phyloP scores from a whole-genome alignment of 1,284 basidiomycete genomes.

The Cystobasidium sp. region DNA sequence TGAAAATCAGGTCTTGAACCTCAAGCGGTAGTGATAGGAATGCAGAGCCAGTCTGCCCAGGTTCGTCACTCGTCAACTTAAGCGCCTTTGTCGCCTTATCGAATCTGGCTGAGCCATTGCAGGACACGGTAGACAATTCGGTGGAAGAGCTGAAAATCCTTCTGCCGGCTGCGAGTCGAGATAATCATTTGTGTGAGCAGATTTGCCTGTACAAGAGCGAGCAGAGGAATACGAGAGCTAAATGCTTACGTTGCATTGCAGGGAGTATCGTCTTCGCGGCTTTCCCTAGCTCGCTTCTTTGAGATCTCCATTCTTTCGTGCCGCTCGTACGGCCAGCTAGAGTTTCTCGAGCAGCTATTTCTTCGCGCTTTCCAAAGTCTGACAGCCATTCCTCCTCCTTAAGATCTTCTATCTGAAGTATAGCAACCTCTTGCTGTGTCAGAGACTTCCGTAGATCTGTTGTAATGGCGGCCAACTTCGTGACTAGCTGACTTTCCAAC shows the following conservation, averaged over 20 bases:
- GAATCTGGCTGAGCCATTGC: conserved; percentile 7
- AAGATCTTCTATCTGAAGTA: conserved; percentile 14
- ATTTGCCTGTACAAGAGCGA: neutral
- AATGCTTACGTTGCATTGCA: neutral
- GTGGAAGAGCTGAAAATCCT: no score
- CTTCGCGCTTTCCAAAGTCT: conserved; percentile 4
- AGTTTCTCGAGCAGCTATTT: neutral
- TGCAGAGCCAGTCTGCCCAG: conserved; percentile 28
- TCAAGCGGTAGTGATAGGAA: conserved; percentile 26
- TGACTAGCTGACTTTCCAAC: neutral
- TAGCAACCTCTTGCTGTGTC: neutral
- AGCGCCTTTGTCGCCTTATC: neutral
- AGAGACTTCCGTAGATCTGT: neutral
- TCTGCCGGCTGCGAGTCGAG: no score
- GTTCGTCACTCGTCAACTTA: conserved; percentile 14
- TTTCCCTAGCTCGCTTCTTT: conserved; percentile 18
- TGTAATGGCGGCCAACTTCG: conserved; percentile 2
- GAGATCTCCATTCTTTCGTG: conserved; percentile 35
- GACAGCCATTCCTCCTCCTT: conserved; percentile 24
- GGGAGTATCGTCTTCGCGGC: neutral
- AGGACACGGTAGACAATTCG: neutral
- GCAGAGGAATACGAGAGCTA: neutral
- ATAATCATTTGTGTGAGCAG: no score
- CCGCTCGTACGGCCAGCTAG: conserved; percentile 34
- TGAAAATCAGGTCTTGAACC: conserved; percentile 4